These are phyloP conservation scores for Avena atlantica DNA, from an alignment of 176 grass and related monocot species.

Conservation along the genomic window DNA sequence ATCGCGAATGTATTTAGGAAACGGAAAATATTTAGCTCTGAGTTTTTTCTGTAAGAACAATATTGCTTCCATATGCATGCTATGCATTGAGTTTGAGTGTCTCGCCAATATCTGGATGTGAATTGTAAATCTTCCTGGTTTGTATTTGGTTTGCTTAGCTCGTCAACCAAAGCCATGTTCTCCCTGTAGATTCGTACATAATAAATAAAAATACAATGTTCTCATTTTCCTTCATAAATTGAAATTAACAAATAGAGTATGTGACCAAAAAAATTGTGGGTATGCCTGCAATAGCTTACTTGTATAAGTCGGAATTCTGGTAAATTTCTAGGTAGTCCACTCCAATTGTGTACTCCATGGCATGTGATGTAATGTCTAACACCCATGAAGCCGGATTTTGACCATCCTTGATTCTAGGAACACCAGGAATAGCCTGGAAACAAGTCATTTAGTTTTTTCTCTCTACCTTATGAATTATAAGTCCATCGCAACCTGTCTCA, in stretches of 20 bases:
- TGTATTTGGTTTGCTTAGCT: constrained; percentile 54
- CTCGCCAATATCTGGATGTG: constrained; percentile 59
- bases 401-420: constrained; percentile 66
- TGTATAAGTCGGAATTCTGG: constrained; percentile 63
- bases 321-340: constrained; percentile 69
- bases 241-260: not conserved
- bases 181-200: constrained; percentile 50
- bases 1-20: constrained; percentile 72
- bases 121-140: constrained; percentile 64
- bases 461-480: constrained; percentile 8
- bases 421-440: constrained; percentile 71
- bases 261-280: not conserved
- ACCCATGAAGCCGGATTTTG: constrained; percentile 87
- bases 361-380: constrained; percentile 72
- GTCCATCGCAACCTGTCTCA: constrained; percentile 44
- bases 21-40: constrained; percentile 74
- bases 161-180: constrained; percentile 68
- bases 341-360: constrained; percentile 61
- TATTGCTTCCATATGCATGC: constrained; percentile 86
- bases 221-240: not conserved
- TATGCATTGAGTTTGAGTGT: constrained; percentile 58
- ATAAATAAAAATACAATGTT: constrained; percentile 21
- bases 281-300: constrained; percentile 39
- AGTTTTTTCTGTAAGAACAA: constrained; percentile 88
- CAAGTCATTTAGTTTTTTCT: constrained; percentile 19